Evolutionary conservation across 192 early-diverging fungal species (phyloP).

Genomic region (Coemansia sp.): DNA sequence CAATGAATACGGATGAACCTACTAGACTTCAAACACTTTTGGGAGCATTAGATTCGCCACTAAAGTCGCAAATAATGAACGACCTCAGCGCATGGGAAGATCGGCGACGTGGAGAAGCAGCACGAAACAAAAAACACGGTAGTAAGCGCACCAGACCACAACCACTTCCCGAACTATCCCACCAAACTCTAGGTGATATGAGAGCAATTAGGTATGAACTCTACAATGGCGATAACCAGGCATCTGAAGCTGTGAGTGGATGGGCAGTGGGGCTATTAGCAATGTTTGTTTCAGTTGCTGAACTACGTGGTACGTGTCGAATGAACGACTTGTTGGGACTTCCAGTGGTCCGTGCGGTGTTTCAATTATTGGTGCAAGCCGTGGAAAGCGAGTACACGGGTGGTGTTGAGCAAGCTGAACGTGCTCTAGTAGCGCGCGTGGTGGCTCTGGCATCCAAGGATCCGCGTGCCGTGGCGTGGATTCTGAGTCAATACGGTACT

Average conservation of each 20-base stretch:
- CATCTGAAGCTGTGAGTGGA: slow-evolving; percentile 2
- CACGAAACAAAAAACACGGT: slow-evolving; percentile 1
- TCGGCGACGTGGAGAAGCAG: slow-evolving; percentile 18
- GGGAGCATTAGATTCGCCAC: slow-evolving; percentile 28
- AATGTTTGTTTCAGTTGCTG: slow-evolving; percentile 37
- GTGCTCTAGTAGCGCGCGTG: slow-evolving; percentile 15
- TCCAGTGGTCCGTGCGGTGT: slow-evolving; percentile 24
- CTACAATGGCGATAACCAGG: slow-evolving; percentile 2
- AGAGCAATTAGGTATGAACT: slow-evolving; percentile 14
- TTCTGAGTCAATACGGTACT: slow-evolving; percentile 33
- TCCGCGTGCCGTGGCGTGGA: slow-evolving; percentile 31
- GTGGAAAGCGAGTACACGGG: slow-evolving; percentile 17
- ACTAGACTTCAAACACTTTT: no score
- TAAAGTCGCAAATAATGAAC: slow-evolving; percentile 46
- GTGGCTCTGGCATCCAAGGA: slow-evolving; percentile 21
- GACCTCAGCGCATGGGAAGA: slow-evolving; percentile 46
- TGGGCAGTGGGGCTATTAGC: slow-evolving; percentile 40
- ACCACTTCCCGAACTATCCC: slow-evolving; percentile 27
- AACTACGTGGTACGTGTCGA: slow-evolving; percentile 39
- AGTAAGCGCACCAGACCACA: not conserved
- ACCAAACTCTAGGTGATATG: slow-evolving; percentile 16
- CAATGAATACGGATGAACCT: no score
- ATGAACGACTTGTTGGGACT: slow-evolving; percentile 23
- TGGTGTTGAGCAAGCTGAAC: slow-evolving; percentile 16
- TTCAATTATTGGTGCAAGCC: slow-evolving; percentile 29